phyloP scores from a whole-genome alignment of 441 rosid genomes.

The Adansonia gregorii region DNA sequence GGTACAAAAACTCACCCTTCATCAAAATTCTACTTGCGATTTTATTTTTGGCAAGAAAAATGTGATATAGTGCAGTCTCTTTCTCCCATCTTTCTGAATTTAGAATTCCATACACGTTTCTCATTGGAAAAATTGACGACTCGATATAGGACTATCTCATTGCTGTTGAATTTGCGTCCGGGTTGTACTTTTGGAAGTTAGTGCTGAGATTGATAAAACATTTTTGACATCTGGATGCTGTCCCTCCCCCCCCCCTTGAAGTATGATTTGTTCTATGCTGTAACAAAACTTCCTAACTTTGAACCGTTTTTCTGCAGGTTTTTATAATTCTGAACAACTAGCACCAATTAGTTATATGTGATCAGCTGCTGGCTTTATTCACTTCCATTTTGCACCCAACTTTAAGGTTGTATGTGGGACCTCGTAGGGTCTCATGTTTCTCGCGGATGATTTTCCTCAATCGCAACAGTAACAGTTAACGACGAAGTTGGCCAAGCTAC shows the following conservation, averaged over 20 bases:
- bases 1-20: conserved; percentile 21
- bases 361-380: background rate
- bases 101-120: background rate
- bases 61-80: background rate
- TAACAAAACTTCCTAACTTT: background rate
- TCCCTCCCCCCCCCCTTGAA: background rate
- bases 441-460: background rate
- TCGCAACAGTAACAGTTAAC: background rate
- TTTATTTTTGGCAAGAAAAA: background rate
- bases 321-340: background rate
- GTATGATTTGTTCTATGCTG: background rate
- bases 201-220: background rate
- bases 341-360: background rate
- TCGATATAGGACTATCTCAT: too few species aligned
- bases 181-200: background rate
- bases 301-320: conserved; percentile 15
- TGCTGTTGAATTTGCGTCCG: background rate
- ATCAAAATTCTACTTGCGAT: background rate
- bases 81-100: background rate
- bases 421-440: background rate
- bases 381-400: conserved; percentile 1
- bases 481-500: background rate
- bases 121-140: background rate
- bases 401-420: background rate
- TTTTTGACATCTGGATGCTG: background rate